Percentiles rank a stretch among this genome's conserved stretches.
These are phyloP conservation scores for Fusarium sublunatum DNA, from an alignment of 2,329 filamentous ascomycete species.

Conservation along the genomic window DNA sequence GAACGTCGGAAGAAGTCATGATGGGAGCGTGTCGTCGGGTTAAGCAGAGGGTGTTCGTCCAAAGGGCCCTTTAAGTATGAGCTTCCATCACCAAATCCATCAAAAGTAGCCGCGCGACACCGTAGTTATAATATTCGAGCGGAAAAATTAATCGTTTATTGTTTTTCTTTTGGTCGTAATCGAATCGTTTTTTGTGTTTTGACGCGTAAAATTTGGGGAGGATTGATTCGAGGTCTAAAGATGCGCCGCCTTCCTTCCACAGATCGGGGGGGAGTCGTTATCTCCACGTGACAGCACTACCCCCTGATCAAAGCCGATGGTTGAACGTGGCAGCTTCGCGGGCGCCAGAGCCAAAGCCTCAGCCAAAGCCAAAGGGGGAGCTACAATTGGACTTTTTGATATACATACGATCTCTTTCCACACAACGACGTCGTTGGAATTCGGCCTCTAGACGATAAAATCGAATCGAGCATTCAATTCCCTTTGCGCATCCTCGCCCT, in stretches of 20 bases:
- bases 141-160: constrained; percentile 1
- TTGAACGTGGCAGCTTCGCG: constrained; percentile 66
- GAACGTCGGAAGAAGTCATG: constrained; percentile 83
- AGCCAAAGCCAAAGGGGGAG: constrained; percentile 31
- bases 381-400: constrained; percentile 25
- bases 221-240: constrained; percentile 11
- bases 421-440: constrained; percentile 16
- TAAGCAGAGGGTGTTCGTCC: constrained; percentile 7
- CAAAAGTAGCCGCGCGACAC: constrained; percentile 2
- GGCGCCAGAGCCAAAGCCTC: constrained; percentile 22
- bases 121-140: not conserved
- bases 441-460: constrained; percentile 2
- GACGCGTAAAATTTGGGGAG: constrained; percentile 37
- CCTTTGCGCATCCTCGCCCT: constrained; percentile 10
- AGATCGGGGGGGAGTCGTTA: constrained; percentile 19
- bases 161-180: constrained; percentile 12
- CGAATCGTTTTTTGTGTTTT: constrained; percentile 12
- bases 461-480: constrained; percentile 29
- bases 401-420: constrained; percentile 9
- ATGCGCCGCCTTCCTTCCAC: constrained; percentile 7
- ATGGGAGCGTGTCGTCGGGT: constrained; percentile 45
- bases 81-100: constrained; percentile 42
- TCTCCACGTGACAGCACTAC: constrained; percentile 52
- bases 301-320: constrained; percentile 51
- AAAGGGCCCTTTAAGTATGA: constrained; percentile 18